Percentiles rank a stretch among this genome's conserved stretches.
Evolutionary conservation across 257 asterid genomes (phyloP).

Genomic region (Ballota nigra): DNA sequence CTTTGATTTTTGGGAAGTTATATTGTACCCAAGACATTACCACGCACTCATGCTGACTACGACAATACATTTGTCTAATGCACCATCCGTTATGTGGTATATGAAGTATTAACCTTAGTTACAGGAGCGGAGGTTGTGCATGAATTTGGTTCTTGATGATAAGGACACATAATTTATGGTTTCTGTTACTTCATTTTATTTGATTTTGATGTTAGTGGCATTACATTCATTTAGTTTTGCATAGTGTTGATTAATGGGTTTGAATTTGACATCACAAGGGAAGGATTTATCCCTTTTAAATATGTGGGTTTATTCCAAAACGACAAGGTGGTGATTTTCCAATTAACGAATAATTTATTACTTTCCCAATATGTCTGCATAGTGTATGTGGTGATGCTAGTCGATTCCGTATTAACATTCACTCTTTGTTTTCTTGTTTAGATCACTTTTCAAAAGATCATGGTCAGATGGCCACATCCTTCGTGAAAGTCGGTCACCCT

Average conservation of each 20-base stretch:
- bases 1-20: background rate
- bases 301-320: background rate
- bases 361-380: background rate
- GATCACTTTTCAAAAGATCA: conserved; percentile 71
- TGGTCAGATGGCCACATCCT: conserved; percentile 88
- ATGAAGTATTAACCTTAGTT: background rate
- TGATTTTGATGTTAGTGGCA: background rate
- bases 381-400: conserved; percentile 21
- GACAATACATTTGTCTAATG: background rate
- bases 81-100: background rate
- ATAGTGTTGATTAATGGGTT: conserved; percentile 1
- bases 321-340: conserved; percentile 4
- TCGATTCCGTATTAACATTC: conserved; percentile 14
- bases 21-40: background rate
- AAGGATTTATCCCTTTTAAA: background rate
- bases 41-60: background rate
- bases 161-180: background rate
- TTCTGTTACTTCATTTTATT: background rate
- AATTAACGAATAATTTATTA: background rate
- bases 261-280: background rate
- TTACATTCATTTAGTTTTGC: conserved; percentile 10
- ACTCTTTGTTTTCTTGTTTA: conserved; percentile 32
- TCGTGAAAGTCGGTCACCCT: conserved; percentile 52
- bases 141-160: conserved; percentile 19
- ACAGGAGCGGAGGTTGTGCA: background rate